These are phyloP conservation scores for Chromera velia DNA, from an alignment of 73 alveolate species.

Conservation along the genomic window DNA sequence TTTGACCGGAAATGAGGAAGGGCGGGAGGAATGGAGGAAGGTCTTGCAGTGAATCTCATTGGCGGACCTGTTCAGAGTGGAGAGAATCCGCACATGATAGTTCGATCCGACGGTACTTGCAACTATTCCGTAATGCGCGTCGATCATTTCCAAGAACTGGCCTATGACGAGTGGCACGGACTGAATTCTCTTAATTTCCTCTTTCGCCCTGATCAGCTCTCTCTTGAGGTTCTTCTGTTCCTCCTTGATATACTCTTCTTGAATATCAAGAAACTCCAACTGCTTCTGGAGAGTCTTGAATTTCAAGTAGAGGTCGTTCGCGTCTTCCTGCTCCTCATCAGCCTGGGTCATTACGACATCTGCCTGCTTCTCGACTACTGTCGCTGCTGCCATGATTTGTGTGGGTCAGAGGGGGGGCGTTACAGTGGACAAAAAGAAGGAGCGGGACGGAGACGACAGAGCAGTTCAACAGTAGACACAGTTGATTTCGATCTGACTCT, in stretches of 20 bases:
- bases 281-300: slow-evolving; percentile 88
- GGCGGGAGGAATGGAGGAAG: no score
- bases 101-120: slow-evolving; percentile 85
- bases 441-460: no score
- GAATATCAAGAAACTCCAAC: slow-evolving; percentile 85
- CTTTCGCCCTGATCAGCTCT: slow-evolving; percentile 90
- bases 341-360: no score
- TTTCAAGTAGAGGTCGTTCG: slow-evolving; percentile 77
- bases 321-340: neutral
- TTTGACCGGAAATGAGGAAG: no score
- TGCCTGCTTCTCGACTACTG: no score
- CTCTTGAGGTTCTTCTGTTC: slow-evolving; percentile 92
- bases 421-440: no score
- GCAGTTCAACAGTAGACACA: no score
- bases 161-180: slow-evolving; percentile 89
- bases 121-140: slow-evolving; percentile 92
- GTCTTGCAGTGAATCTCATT: no score
- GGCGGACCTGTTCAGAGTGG: slow-evolving; percentile 80
- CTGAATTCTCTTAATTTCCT: slow-evolving; percentile 85
- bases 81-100: slow-evolving; percentile 89
- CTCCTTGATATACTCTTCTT: slow-evolving; percentile 92
- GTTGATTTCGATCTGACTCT: no score
- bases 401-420: no score
- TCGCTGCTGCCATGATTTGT: no score
- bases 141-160: slow-evolving; percentile 95